Percentiles rank a stretch among this genome's conserved stretches.
phyloP scores from a whole-genome alignment of 805 yeast genomes.

The Wickerhamiella brachini region DNA sequence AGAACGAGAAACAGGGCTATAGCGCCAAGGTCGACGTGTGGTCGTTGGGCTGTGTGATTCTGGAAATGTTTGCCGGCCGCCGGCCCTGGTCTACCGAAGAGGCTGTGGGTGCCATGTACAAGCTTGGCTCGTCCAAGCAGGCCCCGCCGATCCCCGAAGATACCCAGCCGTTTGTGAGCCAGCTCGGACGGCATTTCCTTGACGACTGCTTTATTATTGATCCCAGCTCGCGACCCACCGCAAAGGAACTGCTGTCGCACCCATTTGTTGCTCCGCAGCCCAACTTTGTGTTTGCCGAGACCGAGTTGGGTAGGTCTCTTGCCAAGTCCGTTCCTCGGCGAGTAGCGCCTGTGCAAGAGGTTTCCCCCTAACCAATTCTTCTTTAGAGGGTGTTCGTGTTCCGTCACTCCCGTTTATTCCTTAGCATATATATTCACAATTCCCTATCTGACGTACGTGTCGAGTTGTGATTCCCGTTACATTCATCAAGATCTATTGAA shows the following conservation, averaged over 20 bases:
- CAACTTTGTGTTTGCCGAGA: slow-evolving; percentile 10
- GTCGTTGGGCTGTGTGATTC: slow-evolving; percentile 94
- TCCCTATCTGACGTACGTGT: too few relatives aligned
- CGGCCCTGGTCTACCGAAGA: slow-evolving; percentile 97
- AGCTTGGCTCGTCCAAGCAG: slow-evolving; percentile 65
- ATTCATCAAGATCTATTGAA: too few relatives aligned
- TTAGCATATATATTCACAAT: too few relatives aligned
- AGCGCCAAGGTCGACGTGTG: slow-evolving; percentile 97
- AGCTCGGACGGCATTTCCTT: slow-evolving; percentile 55
- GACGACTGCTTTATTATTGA: slow-evolving; percentile 63
- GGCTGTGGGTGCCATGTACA: slow-evolving; percentile 87
- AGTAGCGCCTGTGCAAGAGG: neutral
- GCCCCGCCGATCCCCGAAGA: slow-evolving; percentile 98
- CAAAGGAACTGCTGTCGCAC: slow-evolving; percentile 25
- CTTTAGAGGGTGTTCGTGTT: too few relatives aligned
- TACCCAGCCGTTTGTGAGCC: slow-evolving; percentile 47
- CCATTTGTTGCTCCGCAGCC: slow-evolving; percentile 10
- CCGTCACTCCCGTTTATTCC: too few relatives aligned
- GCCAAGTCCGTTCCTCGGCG: neutral
- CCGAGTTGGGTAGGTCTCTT: slow-evolving; percentile 12
- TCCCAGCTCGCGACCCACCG: slow-evolving; percentile 83
- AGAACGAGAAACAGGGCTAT: slow-evolving; percentile 71
- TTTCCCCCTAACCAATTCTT: neutral
- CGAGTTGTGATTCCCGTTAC: too few relatives aligned
- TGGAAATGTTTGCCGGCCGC: slow-evolving; percentile 96